A percentile compares a stretch with the other conserved stretches of the same genome.
Evolutionary conservation across 2,329 filamentous ascomycete species (phyloP).

Genomic region (Paraphoma chrysanthemicola): DNA sequence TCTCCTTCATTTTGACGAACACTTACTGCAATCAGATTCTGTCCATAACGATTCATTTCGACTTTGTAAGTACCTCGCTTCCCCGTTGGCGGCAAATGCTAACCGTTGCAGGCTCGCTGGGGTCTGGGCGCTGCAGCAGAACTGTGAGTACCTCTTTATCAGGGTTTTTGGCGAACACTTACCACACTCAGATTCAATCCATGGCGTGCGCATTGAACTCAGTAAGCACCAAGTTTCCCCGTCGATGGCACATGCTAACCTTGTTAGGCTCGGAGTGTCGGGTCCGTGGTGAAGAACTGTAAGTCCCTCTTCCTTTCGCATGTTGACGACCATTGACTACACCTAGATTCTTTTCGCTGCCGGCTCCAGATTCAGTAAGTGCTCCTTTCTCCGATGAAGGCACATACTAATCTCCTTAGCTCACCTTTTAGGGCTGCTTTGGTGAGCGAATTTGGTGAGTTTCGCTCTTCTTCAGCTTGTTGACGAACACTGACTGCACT

Average conservation of each 20-base stretch:
- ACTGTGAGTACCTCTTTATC: too few species aligned
- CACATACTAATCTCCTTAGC: not conserved
- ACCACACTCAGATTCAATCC: too few species aligned
- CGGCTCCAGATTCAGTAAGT: not conserved
- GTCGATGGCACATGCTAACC: not conserved
- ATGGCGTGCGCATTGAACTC: too few species aligned
- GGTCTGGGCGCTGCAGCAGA: too few species aligned
- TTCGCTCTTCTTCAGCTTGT: not conserved
- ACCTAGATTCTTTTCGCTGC: not conserved
- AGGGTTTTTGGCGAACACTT: too few species aligned
- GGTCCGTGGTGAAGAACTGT: not conserved
- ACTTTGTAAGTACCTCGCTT: not conserved
- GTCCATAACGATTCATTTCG: not conserved
- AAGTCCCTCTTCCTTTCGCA: not conserved
- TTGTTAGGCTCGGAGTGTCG: not conserved
- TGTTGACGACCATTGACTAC: not conserved
- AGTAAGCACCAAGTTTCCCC: too few species aligned
- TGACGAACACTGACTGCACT: not conserved
- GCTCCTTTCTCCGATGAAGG: not conserved
- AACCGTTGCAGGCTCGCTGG: not conserved
- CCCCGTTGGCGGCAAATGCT: not conserved
- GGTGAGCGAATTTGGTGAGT: too few species aligned
- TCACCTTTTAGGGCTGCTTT: not conserved
- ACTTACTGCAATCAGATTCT: not conserved
- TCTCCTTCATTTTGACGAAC: too few species aligned